phyloP scores from a whole-genome alignment of 192 early-diverging fungal genomes.

The Umbelopsis sp. region DNA sequence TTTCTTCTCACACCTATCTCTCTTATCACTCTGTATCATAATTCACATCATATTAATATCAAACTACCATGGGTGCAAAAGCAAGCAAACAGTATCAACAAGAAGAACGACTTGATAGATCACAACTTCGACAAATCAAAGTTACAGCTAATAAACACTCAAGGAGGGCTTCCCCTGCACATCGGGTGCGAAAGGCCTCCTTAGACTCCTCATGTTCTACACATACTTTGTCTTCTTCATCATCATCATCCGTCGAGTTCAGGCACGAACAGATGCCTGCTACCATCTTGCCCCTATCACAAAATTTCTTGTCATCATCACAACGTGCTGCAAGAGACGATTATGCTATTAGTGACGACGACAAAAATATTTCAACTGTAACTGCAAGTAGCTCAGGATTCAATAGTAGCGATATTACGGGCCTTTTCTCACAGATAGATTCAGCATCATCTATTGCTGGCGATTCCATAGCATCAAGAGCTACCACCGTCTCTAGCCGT shows the following conservation, averaged over 20 bases:
- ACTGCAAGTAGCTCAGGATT: constrained; percentile 8
- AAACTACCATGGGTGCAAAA: constrained; percentile 6
- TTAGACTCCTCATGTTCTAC: constrained; percentile 10
- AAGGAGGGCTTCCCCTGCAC: constrained; percentile 14
- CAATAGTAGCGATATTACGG: constrained; percentile 11
- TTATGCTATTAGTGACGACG: constrained; percentile 15
- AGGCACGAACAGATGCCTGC: constrained; percentile 9
- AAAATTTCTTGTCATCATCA: neutral
- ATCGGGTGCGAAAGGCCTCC: constrained; percentile 7
- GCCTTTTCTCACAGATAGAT: constrained; percentile 6
- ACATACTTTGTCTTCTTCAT: constrained; percentile 5
- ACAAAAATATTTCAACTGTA: constrained; percentile 17
- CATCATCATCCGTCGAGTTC: constrained; percentile 13
- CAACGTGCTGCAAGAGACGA: neutral
- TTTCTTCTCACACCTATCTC: constrained; percentile 6
- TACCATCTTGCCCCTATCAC: neutral
- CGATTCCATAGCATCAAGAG: constrained; percentile 6
- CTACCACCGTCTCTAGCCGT: constrained; percentile 2
- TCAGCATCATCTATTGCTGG: neutral
- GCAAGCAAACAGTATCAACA: constrained; percentile 10
- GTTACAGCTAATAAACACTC: constrained; percentile 12
- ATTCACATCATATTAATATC: neutral
- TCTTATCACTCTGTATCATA: neutral
- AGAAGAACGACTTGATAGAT: neutral
- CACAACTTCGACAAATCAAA: constrained; percentile 13